These are phyloP conservation scores for Globisporangium solare DNA, from an alignment of 352 stramenopile species.

Conservation along the genomic window DNA sequence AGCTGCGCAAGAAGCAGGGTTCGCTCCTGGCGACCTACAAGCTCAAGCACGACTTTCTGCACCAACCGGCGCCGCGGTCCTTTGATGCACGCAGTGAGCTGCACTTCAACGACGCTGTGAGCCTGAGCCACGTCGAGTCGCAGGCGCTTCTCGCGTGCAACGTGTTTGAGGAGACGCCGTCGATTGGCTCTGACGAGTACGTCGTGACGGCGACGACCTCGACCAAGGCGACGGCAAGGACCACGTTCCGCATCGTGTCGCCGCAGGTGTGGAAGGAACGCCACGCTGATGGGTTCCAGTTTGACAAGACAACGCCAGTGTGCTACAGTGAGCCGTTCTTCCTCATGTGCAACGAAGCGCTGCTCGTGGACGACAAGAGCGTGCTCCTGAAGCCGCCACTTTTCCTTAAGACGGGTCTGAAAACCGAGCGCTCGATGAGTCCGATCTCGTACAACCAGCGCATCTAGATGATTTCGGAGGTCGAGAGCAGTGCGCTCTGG, in stretches of 20 bases:
- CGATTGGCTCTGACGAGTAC: constrained; percentile 74
- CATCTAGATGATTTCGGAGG: constrained; percentile 57
- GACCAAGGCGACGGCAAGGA: constrained; percentile 31
- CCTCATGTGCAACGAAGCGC: constrained; percentile 73
- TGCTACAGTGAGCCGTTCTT: constrained; percentile 79
- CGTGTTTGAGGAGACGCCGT: constrained; percentile 80
- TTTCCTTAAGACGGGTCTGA: constrained; percentile 80
- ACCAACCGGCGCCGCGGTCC: constrained; percentile 54
- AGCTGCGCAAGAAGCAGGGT: constrained; percentile 73
- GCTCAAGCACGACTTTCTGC: constrained; percentile 71
- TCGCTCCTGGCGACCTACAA: constrained; percentile 78
- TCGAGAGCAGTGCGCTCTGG: constrained; percentile 74
- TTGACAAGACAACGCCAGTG: constrained; percentile 21
- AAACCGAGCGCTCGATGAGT: constrained; percentile 80
- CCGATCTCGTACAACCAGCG: constrained; percentile 85
- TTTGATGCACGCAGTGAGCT: constrained; percentile 33
- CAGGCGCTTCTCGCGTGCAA: constrained; percentile 57
- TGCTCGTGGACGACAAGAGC: constrained; percentile 74
- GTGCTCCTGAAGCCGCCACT: constrained; percentile 65
- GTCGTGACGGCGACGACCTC: constrained; percentile 47
- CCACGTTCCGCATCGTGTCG: constrained; percentile 69
- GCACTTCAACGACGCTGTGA: constrained; percentile 55
- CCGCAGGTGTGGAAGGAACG: constrained; percentile 34
- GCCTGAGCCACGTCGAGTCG: constrained; percentile 47
- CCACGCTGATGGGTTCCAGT: constrained; percentile 20